phyloP scores from a whole-genome alignment of 768 basidiomycete genomes.

The Sarcomyxa edulis region DNA sequence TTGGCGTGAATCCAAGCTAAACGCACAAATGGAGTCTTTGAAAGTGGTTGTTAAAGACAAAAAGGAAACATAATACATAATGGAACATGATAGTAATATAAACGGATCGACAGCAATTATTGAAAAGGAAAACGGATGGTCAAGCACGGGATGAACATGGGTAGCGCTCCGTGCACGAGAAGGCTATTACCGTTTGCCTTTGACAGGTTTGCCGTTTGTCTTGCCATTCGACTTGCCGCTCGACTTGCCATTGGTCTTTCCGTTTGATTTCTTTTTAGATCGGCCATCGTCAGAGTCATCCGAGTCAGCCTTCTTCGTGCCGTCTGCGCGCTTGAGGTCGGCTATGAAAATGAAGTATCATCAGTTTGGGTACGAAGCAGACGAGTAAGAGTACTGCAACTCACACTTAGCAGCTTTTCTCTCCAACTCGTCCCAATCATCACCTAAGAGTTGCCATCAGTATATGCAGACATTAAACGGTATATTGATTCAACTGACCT shows the following conservation, averaged over 20 bases:
- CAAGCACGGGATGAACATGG: background rate
- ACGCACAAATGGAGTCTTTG: background rate
- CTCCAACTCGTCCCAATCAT: slow-evolving; percentile 97
- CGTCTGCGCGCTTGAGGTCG: slow-evolving; percentile 44
- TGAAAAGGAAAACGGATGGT: background rate
- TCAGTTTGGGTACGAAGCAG: too few relatives aligned
- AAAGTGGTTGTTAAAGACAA: background rate
- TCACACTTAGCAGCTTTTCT: slow-evolving; percentile 84
- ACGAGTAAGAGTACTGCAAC: too few relatives aligned
- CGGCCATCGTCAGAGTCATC: slow-evolving; percentile 48
- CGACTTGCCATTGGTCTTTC: slow-evolving; percentile 39
- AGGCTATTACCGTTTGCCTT: slow-evolving; percentile 24
- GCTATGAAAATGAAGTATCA: slow-evolving; percentile 23
- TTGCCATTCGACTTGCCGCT: too few relatives aligned
- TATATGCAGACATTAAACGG: background rate
- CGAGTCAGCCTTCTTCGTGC: slow-evolving; percentile 36
- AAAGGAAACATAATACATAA: background rate
- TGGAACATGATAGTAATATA: background rate
- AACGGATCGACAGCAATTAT: background rate
- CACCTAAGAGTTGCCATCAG: slow-evolving; percentile 38
- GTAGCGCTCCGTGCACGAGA: background rate
- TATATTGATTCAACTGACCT: slow-evolving; percentile 33
- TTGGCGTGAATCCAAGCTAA: slow-evolving; percentile 37
- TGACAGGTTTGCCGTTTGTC: slow-evolving; percentile 29
- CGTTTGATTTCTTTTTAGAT: slow-evolving; percentile 33